Percentiles rank a stretch among this genome's conserved stretches.
Conservation (phyloP, 257 asterid genomes). For the Jacaranda copaia region DNA sequence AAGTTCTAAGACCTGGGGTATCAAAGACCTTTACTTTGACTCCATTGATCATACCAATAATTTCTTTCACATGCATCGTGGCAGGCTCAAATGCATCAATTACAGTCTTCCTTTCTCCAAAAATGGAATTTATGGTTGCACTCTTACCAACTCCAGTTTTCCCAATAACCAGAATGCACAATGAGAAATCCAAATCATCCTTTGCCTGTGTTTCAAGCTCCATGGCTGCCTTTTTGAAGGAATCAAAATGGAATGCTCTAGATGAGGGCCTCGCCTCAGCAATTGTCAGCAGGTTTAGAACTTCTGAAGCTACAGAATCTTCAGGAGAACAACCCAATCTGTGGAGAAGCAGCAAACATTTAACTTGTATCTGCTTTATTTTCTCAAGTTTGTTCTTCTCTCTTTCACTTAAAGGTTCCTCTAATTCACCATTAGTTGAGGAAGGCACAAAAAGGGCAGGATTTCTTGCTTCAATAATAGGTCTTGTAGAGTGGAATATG, state of each 20-base stretch:
- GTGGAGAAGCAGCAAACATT: constrained; percentile 57
- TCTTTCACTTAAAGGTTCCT: constrained; percentile 41
- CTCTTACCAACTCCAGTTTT: constrained; percentile 97
- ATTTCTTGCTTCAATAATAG: constrained; percentile 34
- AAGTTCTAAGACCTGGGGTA: constrained; percentile 83
- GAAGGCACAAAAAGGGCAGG: constrained; percentile 14
- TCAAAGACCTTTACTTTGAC: constrained; percentile 70
- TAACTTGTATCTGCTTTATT: constrained; percentile 50
- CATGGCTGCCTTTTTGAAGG: constrained; percentile 45
- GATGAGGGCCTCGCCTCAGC: constrained; percentile 49
- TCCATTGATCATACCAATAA: constrained; percentile 56
- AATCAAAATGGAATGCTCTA: constrained; percentile 44
- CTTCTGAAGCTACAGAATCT: constrained; percentile 56
- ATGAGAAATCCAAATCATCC: constrained; percentile 40
- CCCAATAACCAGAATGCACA: constrained; percentile 76
- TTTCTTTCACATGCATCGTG: constrained; percentile 59
- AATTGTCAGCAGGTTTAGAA: constrained; percentile 49
- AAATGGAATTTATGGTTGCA: constrained; percentile 86
- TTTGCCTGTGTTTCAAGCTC: constrained; percentile 53
- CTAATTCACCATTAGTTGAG: constrained; percentile 29
- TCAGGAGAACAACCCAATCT: constrained; percentile 53
- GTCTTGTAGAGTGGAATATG: constrained; percentile 33
- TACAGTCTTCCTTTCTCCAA: constrained; percentile 58
- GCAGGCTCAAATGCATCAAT: constrained; percentile 74
- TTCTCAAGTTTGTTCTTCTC: constrained; percentile 54